phyloP scores from a whole-genome alignment of 169 alveolate genomes.

The Cryptosporidium sp. region DNA sequence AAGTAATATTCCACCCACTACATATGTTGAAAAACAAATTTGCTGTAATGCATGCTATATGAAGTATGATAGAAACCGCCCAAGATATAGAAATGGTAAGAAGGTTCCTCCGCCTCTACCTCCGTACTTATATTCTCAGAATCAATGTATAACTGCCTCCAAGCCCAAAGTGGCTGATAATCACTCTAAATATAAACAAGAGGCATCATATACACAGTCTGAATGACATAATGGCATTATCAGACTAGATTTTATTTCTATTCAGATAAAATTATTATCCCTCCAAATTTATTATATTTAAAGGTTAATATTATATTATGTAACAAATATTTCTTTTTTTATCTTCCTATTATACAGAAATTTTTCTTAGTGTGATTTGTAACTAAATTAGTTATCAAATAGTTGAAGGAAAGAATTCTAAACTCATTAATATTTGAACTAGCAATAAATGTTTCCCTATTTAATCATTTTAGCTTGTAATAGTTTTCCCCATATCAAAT shows the following conservation, averaged over 20 bases:
- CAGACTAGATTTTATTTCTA: neutral
- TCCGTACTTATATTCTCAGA: conserved; percentile 29
- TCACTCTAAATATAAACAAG: conserved; percentile 1
- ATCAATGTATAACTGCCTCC: neutral
- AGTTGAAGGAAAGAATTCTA: too few species aligned
- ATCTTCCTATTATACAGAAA: neutral
- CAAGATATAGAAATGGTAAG: conserved; percentile 69
- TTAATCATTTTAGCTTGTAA: too few species aligned
- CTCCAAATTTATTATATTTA: conserved; percentile 8
- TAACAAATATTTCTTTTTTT: neutral
- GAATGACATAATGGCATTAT: neutral
- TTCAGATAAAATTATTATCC: neutral
- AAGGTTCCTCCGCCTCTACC: conserved; percentile 74
- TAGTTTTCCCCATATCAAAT: too few species aligned
- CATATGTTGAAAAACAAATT: conserved; percentile 49
- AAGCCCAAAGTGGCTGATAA: conserved; percentile 2
- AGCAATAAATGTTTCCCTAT: too few species aligned
- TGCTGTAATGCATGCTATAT: conserved; percentile 75
- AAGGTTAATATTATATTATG: neutral
- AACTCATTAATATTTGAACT: too few species aligned
- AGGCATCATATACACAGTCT: neutral
- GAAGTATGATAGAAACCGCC: conserved; percentile 72
- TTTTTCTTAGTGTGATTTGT: neutral
- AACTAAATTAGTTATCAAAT: neutral
- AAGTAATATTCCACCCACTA: neutral